Evolutionary conservation across 2,329 filamentous ascomycete species (phyloP).

Genomic region (Colletotrichum sp.): DNA sequence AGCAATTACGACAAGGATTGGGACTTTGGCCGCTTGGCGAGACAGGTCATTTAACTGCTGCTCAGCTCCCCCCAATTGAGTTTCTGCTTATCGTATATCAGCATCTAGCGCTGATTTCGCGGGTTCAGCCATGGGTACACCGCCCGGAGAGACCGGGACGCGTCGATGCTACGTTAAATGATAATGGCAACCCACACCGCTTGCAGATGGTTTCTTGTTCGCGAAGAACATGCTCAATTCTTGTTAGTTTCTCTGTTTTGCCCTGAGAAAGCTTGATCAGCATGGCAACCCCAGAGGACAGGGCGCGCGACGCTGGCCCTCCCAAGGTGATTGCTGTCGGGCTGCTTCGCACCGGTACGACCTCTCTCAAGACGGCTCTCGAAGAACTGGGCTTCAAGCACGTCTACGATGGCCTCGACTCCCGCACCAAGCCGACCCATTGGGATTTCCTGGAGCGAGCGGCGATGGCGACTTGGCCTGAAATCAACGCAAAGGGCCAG

Average conservation of each 20-base stretch:
- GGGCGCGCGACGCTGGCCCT: neutral
- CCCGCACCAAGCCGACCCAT: neutral
- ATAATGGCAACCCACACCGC: neutral
- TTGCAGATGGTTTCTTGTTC: neutral
- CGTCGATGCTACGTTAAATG: neutral
- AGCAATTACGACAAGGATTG: neutral
- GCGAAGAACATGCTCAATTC: fast-evolving
- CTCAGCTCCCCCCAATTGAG: neutral
- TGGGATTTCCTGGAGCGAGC: constrained; percentile 8
- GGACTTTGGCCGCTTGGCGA: neutral
- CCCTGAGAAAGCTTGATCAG: neutral
- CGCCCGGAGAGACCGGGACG: neutral
- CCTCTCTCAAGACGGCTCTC: constrained; percentile 14
- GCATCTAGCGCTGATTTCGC: neutral
- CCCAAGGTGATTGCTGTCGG: constrained; percentile 15
- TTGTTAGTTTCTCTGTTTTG: neutral
- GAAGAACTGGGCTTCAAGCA: constrained; percentile 6
- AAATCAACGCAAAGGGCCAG: neutral
- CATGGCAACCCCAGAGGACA: neutral
- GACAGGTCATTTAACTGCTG: neutral
- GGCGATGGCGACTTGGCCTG: neutral
- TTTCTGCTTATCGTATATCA: neutral
- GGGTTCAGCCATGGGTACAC: neutral
- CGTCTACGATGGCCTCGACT: constrained; percentile 19
- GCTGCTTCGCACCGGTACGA: constrained; percentile 20